These are phyloP conservation scores for Yamadazyma kanchanaburiensis DNA, from an alignment of 1,139 yeast species.

Conservation along the genomic window DNA sequence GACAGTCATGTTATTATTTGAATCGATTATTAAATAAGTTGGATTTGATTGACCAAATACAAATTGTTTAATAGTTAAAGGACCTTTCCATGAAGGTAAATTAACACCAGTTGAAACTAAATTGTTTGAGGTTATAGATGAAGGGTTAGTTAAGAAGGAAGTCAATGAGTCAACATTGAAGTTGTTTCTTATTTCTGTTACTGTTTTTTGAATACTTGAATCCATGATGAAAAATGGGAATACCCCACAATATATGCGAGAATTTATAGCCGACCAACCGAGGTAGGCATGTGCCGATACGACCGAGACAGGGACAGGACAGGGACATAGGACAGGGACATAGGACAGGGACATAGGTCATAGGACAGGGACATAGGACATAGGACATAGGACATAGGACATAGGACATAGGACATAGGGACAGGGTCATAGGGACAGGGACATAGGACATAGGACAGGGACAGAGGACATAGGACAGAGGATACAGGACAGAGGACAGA, in stretches of 20 bases:
- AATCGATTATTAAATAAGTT: constrained; percentile 50
- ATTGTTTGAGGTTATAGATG: constrained; percentile 5
- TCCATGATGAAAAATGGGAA: constrained; percentile 8
- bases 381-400: too few relatives aligned
- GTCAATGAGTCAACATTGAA: constrained; percentile 33
- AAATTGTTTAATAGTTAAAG: constrained; percentile 46
- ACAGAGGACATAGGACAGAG: too few relatives aligned
- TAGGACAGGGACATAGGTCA: too few relatives aligned
- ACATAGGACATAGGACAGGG: too few relatives aligned
- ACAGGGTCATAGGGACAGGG: too few relatives aligned
- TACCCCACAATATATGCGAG: constrained; percentile 4
- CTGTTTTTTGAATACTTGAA: constrained; percentile 12
- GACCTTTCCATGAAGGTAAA: constrained; percentile 15
- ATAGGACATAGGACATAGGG: too few relatives aligned
- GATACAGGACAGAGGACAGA: too few relatives aligned
- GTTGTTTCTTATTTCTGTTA: constrained; percentile 32
- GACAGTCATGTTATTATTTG: constrained; percentile 41
- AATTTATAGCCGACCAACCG: too few relatives aligned
- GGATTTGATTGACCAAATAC: constrained; percentile 69
- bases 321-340: too few relatives aligned
- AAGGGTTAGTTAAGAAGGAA: constrained; percentile 18
- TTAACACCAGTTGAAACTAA: constrained; percentile 18
- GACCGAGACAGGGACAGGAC: too few relatives aligned
- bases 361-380: too few relatives aligned
- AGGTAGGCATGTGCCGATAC: too few relatives aligned